Base-by-base conservation (phyloP, 176 grass and related monocot genomes). In the Triticum monococcum region DNA sequence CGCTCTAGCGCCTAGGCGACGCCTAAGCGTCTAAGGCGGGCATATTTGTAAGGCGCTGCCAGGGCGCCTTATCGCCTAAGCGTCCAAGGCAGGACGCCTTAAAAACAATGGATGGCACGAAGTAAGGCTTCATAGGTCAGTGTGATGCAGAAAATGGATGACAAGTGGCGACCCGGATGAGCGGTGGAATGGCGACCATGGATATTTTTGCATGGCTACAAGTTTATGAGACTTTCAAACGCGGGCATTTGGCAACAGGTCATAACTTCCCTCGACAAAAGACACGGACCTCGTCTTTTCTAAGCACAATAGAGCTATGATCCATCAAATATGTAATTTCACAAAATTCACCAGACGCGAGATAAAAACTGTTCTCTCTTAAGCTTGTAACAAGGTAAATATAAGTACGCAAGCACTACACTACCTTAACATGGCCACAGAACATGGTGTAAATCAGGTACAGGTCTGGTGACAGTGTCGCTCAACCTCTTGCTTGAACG, bases 231-330 rank as follows among this genome's bases (percentile, higher is more conserved):
- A 54, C 72, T 85, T 78, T 24, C 66, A 70, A 18, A 24, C 11
- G 70, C 4, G 46, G 54, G n/a, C 64, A 71, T 62, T 81, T 54
- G 18, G 3, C 64, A 78, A 35, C 23, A 31, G 31, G 63, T 23
- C 54, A 79, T n/a, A 12, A 54, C 31, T 89, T 85, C 62, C 38
- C 57, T 26, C 9, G 7, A 74, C 17, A 84, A 52, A 89, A 75
- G 45, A 74, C 82, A 85, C 64, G 59, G 30, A 65, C 3, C 37
- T 23, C 17, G 5, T 73, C 36, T 89, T 85, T 89, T 72, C 68
- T 67, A 54, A 80, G 31, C 22, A 80, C 31, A 74, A 23, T 52
- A 84, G 71, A 72, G 37, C 25, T 60, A 57, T 12, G 31, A 66
- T 18, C 41, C 70, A 67, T 80, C 76, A 65, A 64, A 79, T 63